Conservation (phyloP, 2,329 filamentous ascomycete species). For the Talaromyces sp. region DNA sequence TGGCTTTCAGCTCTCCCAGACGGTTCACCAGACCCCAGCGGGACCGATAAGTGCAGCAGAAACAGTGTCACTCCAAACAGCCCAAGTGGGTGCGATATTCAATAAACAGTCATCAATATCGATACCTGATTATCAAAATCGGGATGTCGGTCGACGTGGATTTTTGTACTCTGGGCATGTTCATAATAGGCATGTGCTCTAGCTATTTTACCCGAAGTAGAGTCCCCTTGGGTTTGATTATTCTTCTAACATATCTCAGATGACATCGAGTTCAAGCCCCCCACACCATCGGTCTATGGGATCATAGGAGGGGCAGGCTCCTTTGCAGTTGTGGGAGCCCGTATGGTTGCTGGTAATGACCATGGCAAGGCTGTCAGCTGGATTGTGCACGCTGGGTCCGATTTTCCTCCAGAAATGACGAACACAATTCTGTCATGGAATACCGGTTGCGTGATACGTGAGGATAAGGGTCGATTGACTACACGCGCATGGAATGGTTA, state of each 20-base stretch:
- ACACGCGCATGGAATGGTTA: slow-evolving; percentile 95
- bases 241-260: slow-evolving; percentile 51
- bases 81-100: neutral
- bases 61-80: neutral
- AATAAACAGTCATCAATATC: neutral
- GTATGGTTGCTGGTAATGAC: slow-evolving; percentile 73
- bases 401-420: slow-evolving; percentile 71
- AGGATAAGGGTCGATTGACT: slow-evolving; percentile 66
- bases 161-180: slow-evolving; percentile 62
- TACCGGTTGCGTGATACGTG: slow-evolving; percentile 68
- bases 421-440: slow-evolving; percentile 68
- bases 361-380: slow-evolving; percentile 71
- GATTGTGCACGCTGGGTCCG: slow-evolving; percentile 85
- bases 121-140: neutral
- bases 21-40: neutral
- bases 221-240: slow-evolving; percentile 10
- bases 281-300: slow-evolving; percentile 65
- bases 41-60: neutral
- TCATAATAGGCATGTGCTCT: slow-evolving; percentile 54
- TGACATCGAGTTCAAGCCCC: slow-evolving; percentile 81
- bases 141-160: slow-evolving; percentile 39
- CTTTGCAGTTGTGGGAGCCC: slow-evolving; percentile 82
- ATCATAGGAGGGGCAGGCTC: slow-evolving; percentile 87
- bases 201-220: neutral
- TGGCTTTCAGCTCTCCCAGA: neutral